Base-by-base conservation (phyloP, 1,284 basidiomycete genomes). In the Leucoagaricus sp. region DNA sequence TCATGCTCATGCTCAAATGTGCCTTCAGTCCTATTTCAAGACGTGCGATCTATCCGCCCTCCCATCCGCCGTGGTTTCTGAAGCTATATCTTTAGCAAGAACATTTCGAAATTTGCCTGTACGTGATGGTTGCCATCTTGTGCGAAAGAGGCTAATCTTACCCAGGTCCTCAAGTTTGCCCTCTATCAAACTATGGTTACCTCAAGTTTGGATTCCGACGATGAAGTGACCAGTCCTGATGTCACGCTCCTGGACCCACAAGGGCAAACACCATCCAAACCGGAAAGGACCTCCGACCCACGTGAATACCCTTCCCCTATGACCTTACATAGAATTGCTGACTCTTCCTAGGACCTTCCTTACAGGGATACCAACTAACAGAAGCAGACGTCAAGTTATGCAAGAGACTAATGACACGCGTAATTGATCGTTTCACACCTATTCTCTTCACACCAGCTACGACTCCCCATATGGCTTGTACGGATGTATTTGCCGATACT, bases 391-490 rank as follows among this genome's bases (percentile, higher is more conserved):
- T 34, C 15, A 28, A 49, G 19, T 71, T 71, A 25, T 83, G 80
- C 60, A 68, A 67, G 58, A 63, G 64, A 13, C 72, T 85, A 34
- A 80, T 84, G 76, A 68, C 70, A 5, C 65, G 67, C 21, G 65
- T 89, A 58, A 81, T 90, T 57, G 76, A 75, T 1, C 77, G 87
- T 65, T 89, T 89, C 66, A 86, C 87, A 0, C 86, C 89, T 1
- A 75, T 84, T 42, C 72, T 91, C 2, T 90, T 90, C 68, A 89
- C 89, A 3, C 81, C 86, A 40, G 79, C 85, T 15, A 78, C 81
- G 6, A 84, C 85, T 13, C 71, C 76, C 2, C 88, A 90, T 65
- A 88, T 89, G 86, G 72, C 71, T 2, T 91, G 89, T 67, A 89
- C 87, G 8, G 83, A 88, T 64, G 70, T 83, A 0, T 77, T 90